Evolutionary conservation across 2,329 filamentous ascomycete species (phyloP).

Genomic region (Cercospora citrullina): DNA sequence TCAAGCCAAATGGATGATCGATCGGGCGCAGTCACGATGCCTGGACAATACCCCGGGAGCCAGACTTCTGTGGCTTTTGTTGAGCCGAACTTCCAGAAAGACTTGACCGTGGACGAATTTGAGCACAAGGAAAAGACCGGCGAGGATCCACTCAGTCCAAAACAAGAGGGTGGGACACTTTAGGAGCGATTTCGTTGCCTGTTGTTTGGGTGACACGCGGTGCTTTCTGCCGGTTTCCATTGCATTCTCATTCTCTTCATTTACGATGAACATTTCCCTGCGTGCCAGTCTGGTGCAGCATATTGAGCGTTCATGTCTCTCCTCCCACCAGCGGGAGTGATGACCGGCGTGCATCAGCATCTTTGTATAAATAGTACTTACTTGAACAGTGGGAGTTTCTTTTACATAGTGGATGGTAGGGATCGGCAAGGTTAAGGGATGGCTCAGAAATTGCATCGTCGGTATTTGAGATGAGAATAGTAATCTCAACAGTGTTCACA

Average conservation of each 20-base stretch:
- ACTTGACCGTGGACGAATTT: constrained; percentile 21
- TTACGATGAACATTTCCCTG: background rate
- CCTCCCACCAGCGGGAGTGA: constrained; percentile 1
- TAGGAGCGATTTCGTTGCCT: constrained; percentile 12
- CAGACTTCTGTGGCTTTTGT: constrained; percentile 8
- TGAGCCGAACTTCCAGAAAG: constrained; percentile 16
- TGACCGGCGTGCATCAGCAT: background rate
- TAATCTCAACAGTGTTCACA: background rate
- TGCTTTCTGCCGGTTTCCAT: background rate
- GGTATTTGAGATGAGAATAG: background rate
- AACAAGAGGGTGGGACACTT: constrained; percentile 3
- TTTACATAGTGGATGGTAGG: background rate
- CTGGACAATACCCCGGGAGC: constrained; percentile 14
- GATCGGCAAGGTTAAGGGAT: background rate
- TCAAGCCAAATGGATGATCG: background rate
- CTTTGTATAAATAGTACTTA: background rate
- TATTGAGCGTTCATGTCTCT: constrained; percentile 3
- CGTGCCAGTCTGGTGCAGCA: background rate
- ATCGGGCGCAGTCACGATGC: constrained; percentile 16
- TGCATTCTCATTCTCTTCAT: background rate
- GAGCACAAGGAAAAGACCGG: constrained; percentile 17
- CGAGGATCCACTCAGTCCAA: constrained; percentile 11
- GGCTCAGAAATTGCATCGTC: background rate
- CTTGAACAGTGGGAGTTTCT: background rate
- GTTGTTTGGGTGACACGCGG: background rate